phyloP scores from a whole-genome alignment of 2,329 filamentous ascomycete species.

The Fusarium circinatum region DNA sequence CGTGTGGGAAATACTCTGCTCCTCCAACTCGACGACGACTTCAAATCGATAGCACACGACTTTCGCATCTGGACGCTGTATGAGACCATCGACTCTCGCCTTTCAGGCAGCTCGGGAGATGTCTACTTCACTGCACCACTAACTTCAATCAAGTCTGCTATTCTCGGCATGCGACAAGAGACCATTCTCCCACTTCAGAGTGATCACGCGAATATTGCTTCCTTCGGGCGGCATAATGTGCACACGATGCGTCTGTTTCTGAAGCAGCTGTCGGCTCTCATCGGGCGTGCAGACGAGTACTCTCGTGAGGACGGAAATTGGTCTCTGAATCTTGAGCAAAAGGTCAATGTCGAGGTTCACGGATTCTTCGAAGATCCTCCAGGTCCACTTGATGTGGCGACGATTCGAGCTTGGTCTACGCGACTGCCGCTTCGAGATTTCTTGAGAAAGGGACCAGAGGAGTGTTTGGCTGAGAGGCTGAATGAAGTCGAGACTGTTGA shows the following conservation, averaged over 20 bases:
- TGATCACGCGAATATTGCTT: conserved; percentile 65
- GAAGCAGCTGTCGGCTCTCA: conserved; percentile 47
- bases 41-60: conserved; percentile 66
- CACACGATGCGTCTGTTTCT: conserved; percentile 58
- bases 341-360: conserved; percentile 65
- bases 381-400: conserved; percentile 45
- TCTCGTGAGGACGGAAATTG: conserved; percentile 51
- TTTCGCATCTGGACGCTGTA: conserved; percentile 71
- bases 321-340: conserved; percentile 60
- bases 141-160: conserved; percentile 65
- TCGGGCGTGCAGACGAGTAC: conserved; percentile 49
- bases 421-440: conserved; percentile 64
- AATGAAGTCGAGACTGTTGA: conserved; percentile 51
- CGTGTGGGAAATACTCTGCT: conserved; percentile 62
- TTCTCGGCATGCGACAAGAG: conserved; percentile 63
- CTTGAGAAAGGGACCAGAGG: conserved; percentile 63
- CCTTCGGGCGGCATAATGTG: conserved; percentile 61
- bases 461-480: conserved; percentile 64
- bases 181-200: conserved; percentile 64
- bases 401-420: conserved; percentile 62
- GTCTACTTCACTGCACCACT: conserved; percentile 69
- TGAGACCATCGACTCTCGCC: conserved; percentile 68
- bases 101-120: conserved; percentile 58
- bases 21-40: conserved; percentile 62
- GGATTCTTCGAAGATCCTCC: conserved; percentile 69